These are phyloP conservation scores for Penstemon newberryi DNA, from an alignment of 257 asterid genomes.

Conservation along the genomic window DNA sequence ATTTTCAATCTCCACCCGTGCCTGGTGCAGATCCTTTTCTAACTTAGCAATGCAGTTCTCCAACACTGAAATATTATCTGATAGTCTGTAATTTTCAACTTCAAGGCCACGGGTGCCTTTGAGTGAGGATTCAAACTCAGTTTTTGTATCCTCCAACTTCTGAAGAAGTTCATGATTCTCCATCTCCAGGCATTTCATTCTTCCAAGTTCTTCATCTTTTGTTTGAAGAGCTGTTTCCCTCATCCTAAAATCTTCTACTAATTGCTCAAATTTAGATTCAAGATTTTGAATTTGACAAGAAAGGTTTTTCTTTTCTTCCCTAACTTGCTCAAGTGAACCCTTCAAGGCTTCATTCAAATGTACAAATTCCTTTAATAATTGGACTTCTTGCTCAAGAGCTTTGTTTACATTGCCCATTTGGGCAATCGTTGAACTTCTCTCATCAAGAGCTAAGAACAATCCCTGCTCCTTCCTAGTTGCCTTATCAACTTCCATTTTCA, in stretches of 20 bases:
- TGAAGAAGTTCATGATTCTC: slow-evolving; percentile 51
- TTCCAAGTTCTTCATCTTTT: slow-evolving; percentile 50
- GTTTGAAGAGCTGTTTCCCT: slow-evolving; percentile 60
- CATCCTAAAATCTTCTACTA: slow-evolving; percentile 50
- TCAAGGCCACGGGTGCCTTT: slow-evolving; percentile 28
- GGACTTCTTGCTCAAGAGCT: slow-evolving; percentile 38
- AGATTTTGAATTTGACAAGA: slow-evolving; percentile 43
- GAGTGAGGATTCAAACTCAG: slow-evolving; percentile 40
- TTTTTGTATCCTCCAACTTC: slow-evolving; percentile 52
- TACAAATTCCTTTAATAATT: slow-evolving; percentile 37
- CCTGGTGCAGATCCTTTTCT: slow-evolving; percentile 42
- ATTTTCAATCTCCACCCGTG: slow-evolving; percentile 33
- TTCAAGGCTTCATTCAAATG: slow-evolving; percentile 31
- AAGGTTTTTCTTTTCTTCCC: slow-evolving; percentile 36
- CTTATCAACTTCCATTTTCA: slow-evolving; percentile 28
- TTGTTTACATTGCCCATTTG: slow-evolving; percentile 31
- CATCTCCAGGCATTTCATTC: slow-evolving; percentile 51
- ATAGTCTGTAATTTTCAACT: slow-evolving; percentile 40
- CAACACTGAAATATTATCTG: slow-evolving; percentile 32
- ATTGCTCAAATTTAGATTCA: slow-evolving; percentile 38
- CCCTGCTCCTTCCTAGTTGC: slow-evolving; percentile 33
- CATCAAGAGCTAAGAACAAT: slow-evolving; percentile 34
- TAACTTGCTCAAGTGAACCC: slow-evolving; percentile 32
- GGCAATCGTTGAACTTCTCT: slow-evolving; percentile 27
- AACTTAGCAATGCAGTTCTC: slow-evolving; percentile 44